A percentile compares a stretch with the other conserved stretches of the same genome.
Conservation (phyloP, 305 asterid genomes). For the Solanum hybrid region DNA sequence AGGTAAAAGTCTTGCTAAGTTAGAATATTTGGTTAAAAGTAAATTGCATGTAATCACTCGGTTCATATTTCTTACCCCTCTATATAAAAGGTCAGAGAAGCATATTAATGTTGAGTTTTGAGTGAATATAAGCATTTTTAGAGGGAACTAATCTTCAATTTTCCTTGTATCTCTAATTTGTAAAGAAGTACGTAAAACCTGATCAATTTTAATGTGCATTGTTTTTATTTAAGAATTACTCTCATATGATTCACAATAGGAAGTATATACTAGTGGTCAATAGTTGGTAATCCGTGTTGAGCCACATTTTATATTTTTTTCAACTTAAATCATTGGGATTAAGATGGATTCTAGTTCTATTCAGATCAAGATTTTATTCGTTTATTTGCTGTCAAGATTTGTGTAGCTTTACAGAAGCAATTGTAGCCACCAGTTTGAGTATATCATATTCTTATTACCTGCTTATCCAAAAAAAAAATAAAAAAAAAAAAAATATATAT, state of each 20-base stretch:
- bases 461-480: neutral
- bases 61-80: neutral
- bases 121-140: neutral
- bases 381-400: constrained; percentile 25
- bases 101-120: neutral
- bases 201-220: neutral
- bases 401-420: constrained; percentile 25
- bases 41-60: neutral
- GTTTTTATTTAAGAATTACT: neutral
- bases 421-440: constrained; percentile 27
- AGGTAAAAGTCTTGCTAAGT: neutral
- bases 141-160: neutral
- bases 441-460: constrained; percentile 2
- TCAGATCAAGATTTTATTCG: constrained; percentile 28
- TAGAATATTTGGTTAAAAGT: neutral
- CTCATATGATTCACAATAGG: neutral
- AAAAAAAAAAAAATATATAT: too few relatives aligned
- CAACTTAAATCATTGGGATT: neutral
- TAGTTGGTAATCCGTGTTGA: neutral
- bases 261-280: neutral
- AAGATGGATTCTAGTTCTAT: neutral
- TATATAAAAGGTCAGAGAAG: neutral
- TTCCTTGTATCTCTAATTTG: neutral
- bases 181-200: neutral
- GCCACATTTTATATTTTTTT: neutral